Base-by-base conservation (phyloP, 2,329 filamentous ascomycete species). In the Pseudogymnoascus sp. region DNA sequence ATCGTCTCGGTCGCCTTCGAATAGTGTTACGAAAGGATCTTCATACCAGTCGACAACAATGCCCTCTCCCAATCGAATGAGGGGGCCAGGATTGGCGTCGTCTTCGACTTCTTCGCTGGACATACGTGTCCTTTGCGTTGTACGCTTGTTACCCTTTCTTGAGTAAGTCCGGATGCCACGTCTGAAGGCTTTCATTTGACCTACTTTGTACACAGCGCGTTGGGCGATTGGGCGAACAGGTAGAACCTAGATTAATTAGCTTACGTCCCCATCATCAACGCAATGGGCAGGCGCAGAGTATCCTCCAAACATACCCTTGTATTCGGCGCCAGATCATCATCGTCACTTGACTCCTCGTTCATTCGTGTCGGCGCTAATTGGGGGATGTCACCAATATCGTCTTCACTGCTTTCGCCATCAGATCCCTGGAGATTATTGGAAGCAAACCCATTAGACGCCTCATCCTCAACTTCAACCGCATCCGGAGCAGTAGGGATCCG, bases 31-130 rank as follows among this genome's bases (percentile, higher is more conserved):
- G 71, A 84, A 88, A 5, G 85, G 86, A 6, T 87, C 79, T 6
- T 84, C 77, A 43, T 79, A 83, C 92, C 93, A 99, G 68, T 97
- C 92, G 9, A 97, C 82, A 5, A 97, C 79, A 57, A 99, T 85
- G 22, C 84, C 90, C 73, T 99, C 94, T 58, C 89, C 88, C 25
- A 93, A 82, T 36, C 89, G 84, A 66, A 97, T 82, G 39, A 96
- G 76, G 0, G 88, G 84, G 3, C 83, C 83, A 14, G 82, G 79
- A 65, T 80, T 77, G 35, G 69, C 62, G 50, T 69, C 66, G 60
- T 62, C 63, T 7, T 68, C 62, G 50, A 47, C 61, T 30, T 61
- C 63, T 59, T 65, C 61, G n/a, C 37, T 43, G n/a, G 59, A 57
- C 39, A 38, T 22, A 15, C 35, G 28, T 37, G 62, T 60, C 6